Evolutionary conservation across 73 alveolate species (phyloP), one percentile per base, ranked within the genome.

Genomic region (Symbiodinium pilosum): DNA sequence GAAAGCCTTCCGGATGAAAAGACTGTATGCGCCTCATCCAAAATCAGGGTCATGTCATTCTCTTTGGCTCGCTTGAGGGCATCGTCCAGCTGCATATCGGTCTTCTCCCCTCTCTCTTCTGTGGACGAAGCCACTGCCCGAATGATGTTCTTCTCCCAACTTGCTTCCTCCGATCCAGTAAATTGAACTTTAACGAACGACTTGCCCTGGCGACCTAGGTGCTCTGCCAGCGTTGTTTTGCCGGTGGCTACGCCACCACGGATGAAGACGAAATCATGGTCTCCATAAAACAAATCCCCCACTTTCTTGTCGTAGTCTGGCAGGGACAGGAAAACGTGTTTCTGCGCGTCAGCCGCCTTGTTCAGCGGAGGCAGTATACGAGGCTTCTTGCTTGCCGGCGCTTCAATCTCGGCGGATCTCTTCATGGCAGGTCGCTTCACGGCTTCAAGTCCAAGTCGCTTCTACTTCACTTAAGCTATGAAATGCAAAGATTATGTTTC

Each of bases 21-120:
- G 16, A 87, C 68, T n/a, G 94, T 87, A 84, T 87, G 94, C 34
- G 94, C 94, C 84, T 87, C 94, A 84, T 87, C 94, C 30, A 54
- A 87, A 32, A 87, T 11, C 52, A 87, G 59, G 68, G 64, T 87
- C 94, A 87, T 56, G 69, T 87, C 30, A 44, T 54, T 11, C 69
- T 64, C 84, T 32, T 38, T 36, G 84, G 41, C 94, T 44, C 85
- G 41, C 59, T 69, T 42, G 84, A 38, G 14, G 36, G 14, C 56
- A 56, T 52, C 36, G 43, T 42, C 59, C 52, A 20, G 52, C 85
- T 40, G 68, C 68, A 54, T 54, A 83, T 54, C 94, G 83, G 54
- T 43, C 28, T 83, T 68, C 54, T 86, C 94, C 18, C 52, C 94
- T 36, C 85, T 54, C 59, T 84, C 43, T n/a, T n/a, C n/a, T n/a